Percentiles rank a stretch among this genome's conserved stretches.
These are phyloP conservation scores for Emmonsiellopsis sp. DNA, from an alignment of 2,329 filamentous ascomycete species.

Conservation along the genomic window DNA sequence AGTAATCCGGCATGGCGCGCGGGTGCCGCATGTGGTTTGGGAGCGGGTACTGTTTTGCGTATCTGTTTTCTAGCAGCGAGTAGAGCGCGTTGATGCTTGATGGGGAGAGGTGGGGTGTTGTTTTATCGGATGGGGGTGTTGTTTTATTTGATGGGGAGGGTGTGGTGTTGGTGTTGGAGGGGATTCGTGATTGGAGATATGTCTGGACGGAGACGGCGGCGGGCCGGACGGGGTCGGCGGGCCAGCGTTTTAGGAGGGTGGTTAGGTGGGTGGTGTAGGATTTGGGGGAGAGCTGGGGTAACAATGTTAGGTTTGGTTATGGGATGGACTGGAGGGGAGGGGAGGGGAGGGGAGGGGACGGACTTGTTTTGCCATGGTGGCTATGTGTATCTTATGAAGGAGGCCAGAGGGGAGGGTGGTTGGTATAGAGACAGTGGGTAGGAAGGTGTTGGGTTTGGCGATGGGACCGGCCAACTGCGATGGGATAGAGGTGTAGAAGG, in stretches of 20 bases:
- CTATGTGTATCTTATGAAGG: neutral
- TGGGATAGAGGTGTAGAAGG: too few relatives aligned
- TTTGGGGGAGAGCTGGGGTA: conserved; percentile 20
- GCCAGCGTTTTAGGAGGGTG: conserved; percentile 37
- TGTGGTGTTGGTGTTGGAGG: conserved; percentile 6
- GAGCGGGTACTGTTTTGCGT: conserved; percentile 43
- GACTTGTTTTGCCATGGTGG: conserved; percentile 2
- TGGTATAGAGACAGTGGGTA: too few relatives aligned
- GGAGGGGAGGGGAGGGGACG: neutral
- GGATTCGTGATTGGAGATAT: conserved; percentile 30
- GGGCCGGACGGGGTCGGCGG: conserved; percentile 35
- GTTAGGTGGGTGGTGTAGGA: conserved; percentile 28
- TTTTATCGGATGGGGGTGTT: too few relatives aligned
- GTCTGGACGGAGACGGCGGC: conserved; percentile 36
- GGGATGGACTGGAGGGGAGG: neutral
- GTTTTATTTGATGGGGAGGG: conserved; percentile 7
- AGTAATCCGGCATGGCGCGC: conserved; percentile 43
- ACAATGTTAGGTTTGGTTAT: conserved; percentile 3
- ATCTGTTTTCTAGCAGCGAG: conserved; percentile 51
- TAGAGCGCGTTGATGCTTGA: conserved; percentile 48
- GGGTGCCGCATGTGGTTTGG: conserved; percentile 40
- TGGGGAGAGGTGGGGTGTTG: conserved; percentile 12
- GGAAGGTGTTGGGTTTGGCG: too few relatives aligned
- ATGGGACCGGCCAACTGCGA: too few relatives aligned
- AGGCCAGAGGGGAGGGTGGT: neutral